These are phyloP conservation scores for Nitzschia sp. DNA, from an alignment of 108 stramenopile genomes.

Conservation along the genomic window DNA sequence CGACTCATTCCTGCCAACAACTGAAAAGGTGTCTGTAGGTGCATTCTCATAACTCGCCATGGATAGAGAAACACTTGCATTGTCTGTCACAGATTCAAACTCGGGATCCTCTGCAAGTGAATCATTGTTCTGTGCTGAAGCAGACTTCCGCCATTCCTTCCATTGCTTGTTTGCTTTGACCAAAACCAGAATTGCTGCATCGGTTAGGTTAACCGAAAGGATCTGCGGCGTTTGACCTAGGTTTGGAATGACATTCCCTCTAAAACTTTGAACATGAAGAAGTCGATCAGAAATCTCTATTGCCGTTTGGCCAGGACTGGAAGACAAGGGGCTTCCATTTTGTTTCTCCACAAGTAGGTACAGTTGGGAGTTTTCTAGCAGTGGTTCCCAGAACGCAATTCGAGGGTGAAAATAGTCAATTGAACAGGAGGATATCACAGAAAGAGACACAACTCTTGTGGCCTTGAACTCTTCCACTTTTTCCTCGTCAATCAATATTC, in stretches of 20 bases:
- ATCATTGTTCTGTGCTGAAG: not conserved
- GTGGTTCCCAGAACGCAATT: conserved; percentile 60
- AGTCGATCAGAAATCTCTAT: conserved; percentile 47
- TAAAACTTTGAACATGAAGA: conserved; percentile 16
- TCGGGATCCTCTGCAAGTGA: conserved; percentile 10
- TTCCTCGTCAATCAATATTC: conserved; percentile 3
- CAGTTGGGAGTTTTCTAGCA: conserved; percentile 54
- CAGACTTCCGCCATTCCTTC: conserved; percentile 44
- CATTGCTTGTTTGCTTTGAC: conserved; percentile 29
- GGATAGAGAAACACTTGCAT: not conserved
- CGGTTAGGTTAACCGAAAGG: conserved; percentile 44
- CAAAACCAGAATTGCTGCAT: conserved; percentile 45
- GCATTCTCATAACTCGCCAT: not conserved
- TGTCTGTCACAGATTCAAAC: not conserved
- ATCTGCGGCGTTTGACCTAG: conserved; percentile 16
- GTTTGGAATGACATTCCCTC: not conserved
- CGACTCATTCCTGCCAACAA: not conserved
- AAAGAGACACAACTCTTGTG: conserved; percentile 22
- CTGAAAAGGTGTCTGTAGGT: too few species aligned
- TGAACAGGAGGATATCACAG: conserved; percentile 22
- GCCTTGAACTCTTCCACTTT: conserved; percentile 24
- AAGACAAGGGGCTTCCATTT: conserved; percentile 16
- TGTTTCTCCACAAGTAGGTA: conserved; percentile 44
- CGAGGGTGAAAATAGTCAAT: conserved; percentile 66
- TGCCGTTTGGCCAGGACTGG: conserved; percentile 37